Percentiles rank a stretch among this genome's conserved stretches.
These are phyloP conservation scores for Claviceps monticola DNA, from an alignment of 2,329 filamentous ascomycete genomes.

Conservation along the genomic window DNA sequence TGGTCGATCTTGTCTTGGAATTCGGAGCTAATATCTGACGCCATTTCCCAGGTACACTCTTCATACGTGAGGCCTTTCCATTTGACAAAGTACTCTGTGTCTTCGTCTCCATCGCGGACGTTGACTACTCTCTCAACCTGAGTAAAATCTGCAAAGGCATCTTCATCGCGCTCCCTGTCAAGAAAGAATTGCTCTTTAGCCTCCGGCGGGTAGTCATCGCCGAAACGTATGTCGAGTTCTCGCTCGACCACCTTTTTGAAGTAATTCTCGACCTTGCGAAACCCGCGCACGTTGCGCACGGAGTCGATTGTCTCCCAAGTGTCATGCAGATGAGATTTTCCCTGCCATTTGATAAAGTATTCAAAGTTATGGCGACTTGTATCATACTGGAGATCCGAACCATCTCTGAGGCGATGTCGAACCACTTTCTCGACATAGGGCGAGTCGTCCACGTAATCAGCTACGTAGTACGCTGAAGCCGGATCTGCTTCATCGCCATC, in stretches of 20 bases:
- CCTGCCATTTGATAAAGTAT: slow-evolving; percentile 93
- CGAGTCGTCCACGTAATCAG: slow-evolving; percentile 58
- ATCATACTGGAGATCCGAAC: slow-evolving; percentile 43
- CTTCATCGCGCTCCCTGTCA: slow-evolving; percentile 82
- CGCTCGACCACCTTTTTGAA: slow-evolving; percentile 69
- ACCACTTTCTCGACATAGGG: slow-evolving; percentile 86
- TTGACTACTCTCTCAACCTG: slow-evolving; percentile 89
- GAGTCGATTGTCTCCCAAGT: slow-evolving; percentile 79
- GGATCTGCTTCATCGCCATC: slow-evolving; percentile 46
- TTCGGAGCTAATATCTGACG: slow-evolving; percentile 57
- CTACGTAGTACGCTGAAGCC: slow-evolving; percentile 52
- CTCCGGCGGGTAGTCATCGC: slow-evolving; percentile 66
- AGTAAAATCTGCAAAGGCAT: slow-evolving; percentile 79
- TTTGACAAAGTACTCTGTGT: slow-evolving; percentile 84
- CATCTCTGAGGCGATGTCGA: slow-evolving; percentile 68
- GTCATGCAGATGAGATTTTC: slow-evolving; percentile 85
- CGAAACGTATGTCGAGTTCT: slow-evolving; percentile 64
- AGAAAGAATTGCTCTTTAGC: slow-evolving; percentile 88
- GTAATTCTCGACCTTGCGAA: slow-evolving; percentile 89
- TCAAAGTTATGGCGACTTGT: slow-evolving; percentile 65
- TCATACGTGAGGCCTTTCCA: slow-evolving; percentile 95
- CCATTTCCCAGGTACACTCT: slow-evolving; percentile 84
- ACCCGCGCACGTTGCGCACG: slow-evolving; percentile 65
- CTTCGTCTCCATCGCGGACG: slow-evolving; percentile 64
- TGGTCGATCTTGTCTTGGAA: slow-evolving; percentile 86